Conservation (phyloP, 495 filamentous ascomycete genomes). For the Pseudoneurospora amorphoporcata region DNA sequence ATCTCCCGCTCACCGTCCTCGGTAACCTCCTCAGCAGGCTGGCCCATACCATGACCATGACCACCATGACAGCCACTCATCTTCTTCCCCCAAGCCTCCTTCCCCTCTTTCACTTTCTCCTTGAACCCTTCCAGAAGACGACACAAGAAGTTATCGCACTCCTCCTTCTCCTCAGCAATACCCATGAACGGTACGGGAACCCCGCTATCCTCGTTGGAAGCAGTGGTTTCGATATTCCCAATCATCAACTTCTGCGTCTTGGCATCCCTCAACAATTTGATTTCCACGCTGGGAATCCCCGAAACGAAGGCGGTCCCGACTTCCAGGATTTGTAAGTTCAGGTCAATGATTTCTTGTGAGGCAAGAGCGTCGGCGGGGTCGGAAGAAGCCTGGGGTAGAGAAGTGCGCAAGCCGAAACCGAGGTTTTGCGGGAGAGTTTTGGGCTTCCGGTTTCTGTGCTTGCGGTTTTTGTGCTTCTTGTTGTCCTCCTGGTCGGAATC, state of each 20-base stretch:
- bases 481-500: conserved; percentile 8
- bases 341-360: conserved; percentile 27
- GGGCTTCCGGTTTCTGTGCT: conserved; percentile 4
- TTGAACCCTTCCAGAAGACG: conserved; percentile 32
- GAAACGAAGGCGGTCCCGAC: conserved; percentile 35
- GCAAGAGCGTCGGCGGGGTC: conserved; percentile 14
- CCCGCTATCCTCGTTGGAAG: conserved; percentile 11
- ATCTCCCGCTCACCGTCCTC: background rate
- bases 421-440: conserved; percentile 20
- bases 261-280: conserved; percentile 34
- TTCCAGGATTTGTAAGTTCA: conserved; percentile 41
- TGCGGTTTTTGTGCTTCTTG: conserved; percentile 4
- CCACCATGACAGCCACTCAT: background rate
- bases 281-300: conserved; percentile 35
- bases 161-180: conserved; percentile 2
- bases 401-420: conserved; percentile 27
- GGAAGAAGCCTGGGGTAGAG: conserved; percentile 29
- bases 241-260: conserved; percentile 32
- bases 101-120: conserved; percentile 27
- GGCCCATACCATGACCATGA: background rate
- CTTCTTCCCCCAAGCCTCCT: conserved; percentile 3
- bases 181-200: background rate
- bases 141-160: conserved; percentile 38
- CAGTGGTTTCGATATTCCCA: conserved; percentile 19
- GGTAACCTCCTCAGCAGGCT: background rate